phyloP scores from a whole-genome alignment of 106 monocot species.

The Allium cepa region DNA sequence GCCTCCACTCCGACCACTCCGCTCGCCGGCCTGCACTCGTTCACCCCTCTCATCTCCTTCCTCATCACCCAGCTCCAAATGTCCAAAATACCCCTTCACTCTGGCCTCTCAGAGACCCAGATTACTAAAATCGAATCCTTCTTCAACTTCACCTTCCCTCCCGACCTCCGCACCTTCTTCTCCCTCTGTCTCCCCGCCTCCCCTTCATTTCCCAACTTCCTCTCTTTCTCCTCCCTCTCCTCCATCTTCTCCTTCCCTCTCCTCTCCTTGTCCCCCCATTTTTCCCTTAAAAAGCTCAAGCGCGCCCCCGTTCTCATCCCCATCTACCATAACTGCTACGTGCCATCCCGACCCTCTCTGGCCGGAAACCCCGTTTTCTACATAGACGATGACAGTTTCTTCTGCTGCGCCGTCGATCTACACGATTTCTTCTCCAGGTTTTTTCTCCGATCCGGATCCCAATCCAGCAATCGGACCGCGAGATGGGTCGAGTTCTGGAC shows the following conservation, averaged over 20 bases:
- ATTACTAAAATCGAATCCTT: conserved; percentile 27
- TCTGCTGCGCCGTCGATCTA: conserved; percentile 25
- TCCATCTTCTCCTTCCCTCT: conserved; percentile 28
- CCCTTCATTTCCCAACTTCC: conserved; percentile 44
- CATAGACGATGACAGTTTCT: conserved; percentile 20
- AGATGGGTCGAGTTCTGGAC: conserved; percentile 64
- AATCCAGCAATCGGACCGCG: not conserved
- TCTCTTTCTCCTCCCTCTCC: not conserved
- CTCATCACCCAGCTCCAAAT: conserved; percentile 7
- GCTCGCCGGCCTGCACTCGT: conserved; percentile 7
- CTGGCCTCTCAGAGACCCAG: conserved; percentile 26
- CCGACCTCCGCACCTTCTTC: conserved; percentile 44
- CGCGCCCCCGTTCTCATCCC: conserved; percentile 33
- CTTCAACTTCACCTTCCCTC: conserved; percentile 39
- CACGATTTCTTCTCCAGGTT: conserved; percentile 28
- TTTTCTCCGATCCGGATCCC: not conserved
- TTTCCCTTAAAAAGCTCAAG: conserved; percentile 22
- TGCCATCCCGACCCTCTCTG: conserved; percentile 34
- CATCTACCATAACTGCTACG: conserved; percentile 33
- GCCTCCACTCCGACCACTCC: conserved; percentile 3
- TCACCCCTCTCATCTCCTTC: conserved; percentile 6
- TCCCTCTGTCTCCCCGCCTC: conserved; percentile 29
- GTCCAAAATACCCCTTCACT: conserved; percentile 9
- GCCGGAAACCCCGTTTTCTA: conserved; percentile 52
- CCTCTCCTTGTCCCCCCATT: conserved; percentile 36